phyloP scores from a whole-genome alignment of 805 yeast species.

The Wickerhamomyces xylosicus region DNA sequence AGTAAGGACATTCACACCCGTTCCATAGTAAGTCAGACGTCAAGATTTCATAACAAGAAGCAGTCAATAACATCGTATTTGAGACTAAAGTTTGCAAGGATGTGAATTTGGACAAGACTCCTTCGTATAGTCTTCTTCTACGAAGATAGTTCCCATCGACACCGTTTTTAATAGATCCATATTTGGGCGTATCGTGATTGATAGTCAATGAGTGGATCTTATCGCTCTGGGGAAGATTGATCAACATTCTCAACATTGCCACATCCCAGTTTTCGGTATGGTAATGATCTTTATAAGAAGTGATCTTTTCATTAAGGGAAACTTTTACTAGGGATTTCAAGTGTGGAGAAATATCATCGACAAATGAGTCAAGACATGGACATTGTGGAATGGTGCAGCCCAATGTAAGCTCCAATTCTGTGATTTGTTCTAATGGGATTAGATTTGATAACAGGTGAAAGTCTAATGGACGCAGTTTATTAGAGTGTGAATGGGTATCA shows the following conservation, averaged over 20 bases:
- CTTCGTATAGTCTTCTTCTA: conserved; percentile 40
- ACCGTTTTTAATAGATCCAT: conserved; percentile 51
- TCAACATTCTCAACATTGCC: conserved; percentile 30
- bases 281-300: conserved; percentile 30
- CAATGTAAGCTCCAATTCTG: conserved; percentile 37
- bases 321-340: conserved; percentile 17
- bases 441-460: conserved; percentile 20
- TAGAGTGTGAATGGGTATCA: conserved; percentile 31
- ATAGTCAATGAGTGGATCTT: conserved; percentile 34
- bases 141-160: conserved; percentile 66
- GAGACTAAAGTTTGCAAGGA: conserved; percentile 35
- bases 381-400: conserved; percentile 42
- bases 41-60: conserved; percentile 60
- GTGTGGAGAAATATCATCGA: conserved; percentile 25
- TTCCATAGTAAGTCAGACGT: conserved; percentile 69
- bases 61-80: conserved; percentile 49
- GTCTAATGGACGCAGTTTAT: conserved; percentile 22
- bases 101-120: conserved; percentile 34
- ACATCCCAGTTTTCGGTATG: conserved; percentile 48
- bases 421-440: conserved; percentile 21
- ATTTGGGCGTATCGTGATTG: conserved; percentile 47
- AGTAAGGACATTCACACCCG: conserved; percentile 58
- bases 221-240: conserved; percentile 22
- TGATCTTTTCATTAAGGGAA: conserved; percentile 23
- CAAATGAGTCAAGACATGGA: conserved; percentile 35